These are phyloP conservation scores for Aspergillus quadricinctus DNA, from an alignment of 2,329 filamentous ascomycete species.

Conservation along the genomic window DNA sequence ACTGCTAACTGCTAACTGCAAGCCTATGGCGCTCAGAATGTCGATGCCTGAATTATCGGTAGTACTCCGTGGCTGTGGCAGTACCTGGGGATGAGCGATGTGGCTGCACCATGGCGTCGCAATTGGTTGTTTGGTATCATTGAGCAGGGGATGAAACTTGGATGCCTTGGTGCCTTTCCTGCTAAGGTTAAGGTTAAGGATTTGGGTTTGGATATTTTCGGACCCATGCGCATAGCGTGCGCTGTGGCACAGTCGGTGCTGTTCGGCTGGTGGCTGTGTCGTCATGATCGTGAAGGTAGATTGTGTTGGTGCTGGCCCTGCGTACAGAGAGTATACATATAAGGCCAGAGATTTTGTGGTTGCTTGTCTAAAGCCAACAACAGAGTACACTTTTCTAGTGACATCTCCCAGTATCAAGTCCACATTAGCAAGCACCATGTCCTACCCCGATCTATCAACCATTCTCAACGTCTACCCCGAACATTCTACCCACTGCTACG, in stretches of 20 bases:
- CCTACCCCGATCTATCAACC: neutral
- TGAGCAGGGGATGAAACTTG: neutral
- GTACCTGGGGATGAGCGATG: too few relatives aligned
- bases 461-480: neutral
- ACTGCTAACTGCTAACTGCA: neutral
- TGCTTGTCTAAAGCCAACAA: neutral
- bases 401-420: too few relatives aligned
- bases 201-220: neutral
- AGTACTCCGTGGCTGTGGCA: too few relatives aligned
- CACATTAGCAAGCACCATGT: neutral
- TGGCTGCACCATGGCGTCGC: too few relatives aligned
- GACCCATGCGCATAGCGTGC: neutral
- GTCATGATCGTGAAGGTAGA: neutral
- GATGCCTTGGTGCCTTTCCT: neutral
- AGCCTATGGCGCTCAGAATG: neutral
- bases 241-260: neutral
- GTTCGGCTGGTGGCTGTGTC: neutral
- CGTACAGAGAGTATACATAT: neutral
- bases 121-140: neutral
- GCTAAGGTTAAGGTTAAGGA: neutral
- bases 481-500: neutral
- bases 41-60: too few relatives aligned
- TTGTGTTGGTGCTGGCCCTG: neutral
- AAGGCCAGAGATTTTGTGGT: neutral
- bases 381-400: too few relatives aligned